Conservation (phyloP, 768 basidiomycete species). For the Kwoniella pini region DNA sequence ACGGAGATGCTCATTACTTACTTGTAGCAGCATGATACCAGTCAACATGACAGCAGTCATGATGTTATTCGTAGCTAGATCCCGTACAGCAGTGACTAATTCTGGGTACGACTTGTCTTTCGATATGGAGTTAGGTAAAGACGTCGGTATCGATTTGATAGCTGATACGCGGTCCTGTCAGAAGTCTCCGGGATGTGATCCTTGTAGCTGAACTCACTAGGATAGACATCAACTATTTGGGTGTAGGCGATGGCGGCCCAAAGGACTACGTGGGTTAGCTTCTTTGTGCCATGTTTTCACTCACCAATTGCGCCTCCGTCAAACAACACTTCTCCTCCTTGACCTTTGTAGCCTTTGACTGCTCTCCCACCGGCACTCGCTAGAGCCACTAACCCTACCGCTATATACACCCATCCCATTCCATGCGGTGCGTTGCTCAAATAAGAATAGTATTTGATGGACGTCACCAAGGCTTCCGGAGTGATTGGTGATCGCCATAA, state of each 20-base stretch:
- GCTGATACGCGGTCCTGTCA: conserved; percentile 24
- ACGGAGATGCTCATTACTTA: conserved; percentile 19
- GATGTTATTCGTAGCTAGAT: conserved; percentile 52
- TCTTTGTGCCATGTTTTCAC: conserved; percentile 9
- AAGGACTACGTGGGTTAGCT: conserved; percentile 26
- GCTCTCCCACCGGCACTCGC: conserved; percentile 38
- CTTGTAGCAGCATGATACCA: conserved; percentile 54
- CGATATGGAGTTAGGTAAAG: conserved; percentile 23
- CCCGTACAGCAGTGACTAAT: conserved; percentile 40
- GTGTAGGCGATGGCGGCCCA: conserved; percentile 41
- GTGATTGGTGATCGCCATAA: conserved; percentile 53
- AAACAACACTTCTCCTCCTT: conserved; percentile 53
- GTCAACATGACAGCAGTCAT: conserved; percentile 55
- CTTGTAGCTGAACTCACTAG: conserved; percentile 34
- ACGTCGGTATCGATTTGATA: conserved; percentile 40
- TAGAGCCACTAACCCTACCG: conserved; percentile 39
- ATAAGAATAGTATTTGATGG: conserved; percentile 52
- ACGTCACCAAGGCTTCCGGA: conserved; percentile 40
- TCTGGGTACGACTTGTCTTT: conserved; percentile 33
- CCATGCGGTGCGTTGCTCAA: conserved; percentile 37
- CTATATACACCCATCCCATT: conserved; percentile 43
- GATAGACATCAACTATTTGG: conserved; percentile 40
- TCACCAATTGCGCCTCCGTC: conserved; percentile 53
- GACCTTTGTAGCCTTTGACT: conserved; percentile 38
- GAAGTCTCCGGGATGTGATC: neutral